Evolutionary conservation across 225 moss, liverwort and hornwort genomes (phyloP).

Genomic region (Sphagnum tenellum): DNA sequence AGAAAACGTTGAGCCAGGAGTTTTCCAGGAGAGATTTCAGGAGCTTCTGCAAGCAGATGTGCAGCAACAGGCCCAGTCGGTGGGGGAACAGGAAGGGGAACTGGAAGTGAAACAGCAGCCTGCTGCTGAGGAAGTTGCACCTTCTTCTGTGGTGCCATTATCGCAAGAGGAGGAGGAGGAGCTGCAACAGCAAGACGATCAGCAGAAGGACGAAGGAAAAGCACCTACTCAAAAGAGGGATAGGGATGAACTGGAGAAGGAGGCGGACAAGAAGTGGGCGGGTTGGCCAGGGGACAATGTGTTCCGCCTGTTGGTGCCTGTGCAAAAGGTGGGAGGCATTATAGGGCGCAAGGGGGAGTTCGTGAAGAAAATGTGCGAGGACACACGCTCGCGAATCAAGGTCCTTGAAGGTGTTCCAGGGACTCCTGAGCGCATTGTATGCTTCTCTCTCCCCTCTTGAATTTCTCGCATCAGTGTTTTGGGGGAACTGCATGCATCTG

Average conservation of each 20-base stretch:
- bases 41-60: no score
- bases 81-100: no score
- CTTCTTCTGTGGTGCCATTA: no score
- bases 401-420: constrained; percentile 98
- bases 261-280: constrained; percentile 91
- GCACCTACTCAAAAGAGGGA: constrained; percentile 27
- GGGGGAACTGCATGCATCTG: no score
- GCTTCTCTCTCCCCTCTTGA: constrained; percentile 7
- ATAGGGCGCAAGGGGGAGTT: constrained; percentile 99
- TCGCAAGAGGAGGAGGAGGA: no score
- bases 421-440: constrained; percentile 96
- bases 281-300: constrained; percentile 99
- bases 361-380: constrained; percentile 99
- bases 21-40: no score
- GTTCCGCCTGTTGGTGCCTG: constrained; percentile 85
- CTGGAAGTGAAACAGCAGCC: no score
- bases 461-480: no score
- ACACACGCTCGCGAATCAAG: constrained; percentile 94
- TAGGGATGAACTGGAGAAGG: constrained; percentile 63
- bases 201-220: no score
- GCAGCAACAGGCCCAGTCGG: no score
- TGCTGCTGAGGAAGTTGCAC: no score
- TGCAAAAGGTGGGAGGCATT: constrained; percentile 96
- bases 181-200: no score
- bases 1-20: not conserved